Base-by-base conservation (phyloP, 345 rosid genomes). In the Theobroma cacao region DNA sequence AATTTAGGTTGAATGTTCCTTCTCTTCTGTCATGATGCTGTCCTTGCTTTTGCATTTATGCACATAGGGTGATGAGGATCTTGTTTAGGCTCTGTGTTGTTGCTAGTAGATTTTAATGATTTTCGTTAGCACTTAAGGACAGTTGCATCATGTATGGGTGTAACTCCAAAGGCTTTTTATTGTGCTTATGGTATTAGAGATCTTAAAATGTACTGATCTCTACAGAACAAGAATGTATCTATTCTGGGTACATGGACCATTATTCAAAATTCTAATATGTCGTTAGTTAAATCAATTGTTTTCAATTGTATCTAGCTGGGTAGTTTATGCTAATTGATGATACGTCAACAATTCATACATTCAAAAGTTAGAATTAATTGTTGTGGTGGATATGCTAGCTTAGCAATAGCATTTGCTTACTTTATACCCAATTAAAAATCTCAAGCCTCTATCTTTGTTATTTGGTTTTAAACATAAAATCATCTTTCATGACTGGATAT, bases 401-500 rank as follows among this genome's bases (percentile, higher is more conserved):
- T 48, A 69, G 24, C 38, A 30, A 47, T 50, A 71, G 60, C 9
- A 0, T 72, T 22, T 22, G 4, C 31, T 53, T 53, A 22, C 17
- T 31, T 73, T 55, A 12, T 73, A 34, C 34, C 64, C 65, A 22
- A 7, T 55, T 38, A 56, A 38, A 22, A 7, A 28, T 34, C 47
- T 43, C 13, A 53, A 33, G 7, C n/a, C 31, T 72, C 18, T 0
- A 11, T n/a, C 45, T 33, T 53, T 5, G 5, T 20, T 36, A 59
- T 75, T 26, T 43, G 15, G 40, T 12, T 59, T 47, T 6, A 2
- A 75, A 18, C 17, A 61, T 40, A 10, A 59, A 26, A 43, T 62
- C 41, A 2, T 13, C 8, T 30, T n/a, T 65, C 28, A 24, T 83
- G 79, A 82, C 66, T 70, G 56, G 15, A 63, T 59, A 58, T 60